phyloP scores from a whole-genome alignment of 164 flowering plant genomes.

The Chimonanthus salicifolius region DNA sequence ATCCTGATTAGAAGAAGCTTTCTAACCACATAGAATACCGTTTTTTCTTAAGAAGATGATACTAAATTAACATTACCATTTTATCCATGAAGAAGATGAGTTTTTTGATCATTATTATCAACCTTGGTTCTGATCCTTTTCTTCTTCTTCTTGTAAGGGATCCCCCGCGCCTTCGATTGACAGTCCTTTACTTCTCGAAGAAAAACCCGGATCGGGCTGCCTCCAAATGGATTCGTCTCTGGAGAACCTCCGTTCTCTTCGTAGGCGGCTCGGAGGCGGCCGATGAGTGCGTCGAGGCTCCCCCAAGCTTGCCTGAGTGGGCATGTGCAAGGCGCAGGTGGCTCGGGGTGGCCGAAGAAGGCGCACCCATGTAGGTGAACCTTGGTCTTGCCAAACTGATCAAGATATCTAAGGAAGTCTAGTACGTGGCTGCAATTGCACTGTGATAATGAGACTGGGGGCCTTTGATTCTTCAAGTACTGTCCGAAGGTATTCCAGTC shows the following conservation, averaged over 20 bases:
- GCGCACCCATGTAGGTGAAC: constrained; percentile 37
- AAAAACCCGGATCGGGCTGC: constrained; percentile 32
- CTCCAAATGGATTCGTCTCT: constrained; percentile 42
- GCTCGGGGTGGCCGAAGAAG: constrained; percentile 44
- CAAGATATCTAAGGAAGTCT: constrained; percentile 35
- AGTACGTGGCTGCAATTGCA: constrained; percentile 34
- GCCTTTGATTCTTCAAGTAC: constrained; percentile 41
- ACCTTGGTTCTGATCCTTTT: constrained; percentile 29
- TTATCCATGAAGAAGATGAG: constrained; percentile 3
- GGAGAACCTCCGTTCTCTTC: constrained; percentile 39
- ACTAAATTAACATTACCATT: background rate
- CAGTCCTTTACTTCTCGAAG: constrained; percentile 39
- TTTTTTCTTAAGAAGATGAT: background rate
- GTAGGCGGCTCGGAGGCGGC: constrained; percentile 40
- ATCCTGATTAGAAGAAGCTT: background rate
- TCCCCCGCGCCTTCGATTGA: constrained; percentile 44
- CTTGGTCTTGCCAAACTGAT: constrained; percentile 42
- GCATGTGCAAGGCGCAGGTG: constrained; percentile 46
- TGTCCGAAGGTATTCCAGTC: constrained; percentile 50
- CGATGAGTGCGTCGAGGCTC: constrained; percentile 37
- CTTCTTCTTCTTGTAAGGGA: constrained; percentile 42
- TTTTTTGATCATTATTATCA: constrained; percentile 7
- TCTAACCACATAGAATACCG: constrained; percentile 15
- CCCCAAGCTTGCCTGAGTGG: constrained; percentile 50
- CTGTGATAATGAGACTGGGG: constrained; percentile 35